A percentile compares a stretch with the other conserved stretches of the same genome.
Evolutionary conservation across 495 filamentous ascomycete genomes (phyloP).

Genomic region (Daldinia grandis): DNA sequence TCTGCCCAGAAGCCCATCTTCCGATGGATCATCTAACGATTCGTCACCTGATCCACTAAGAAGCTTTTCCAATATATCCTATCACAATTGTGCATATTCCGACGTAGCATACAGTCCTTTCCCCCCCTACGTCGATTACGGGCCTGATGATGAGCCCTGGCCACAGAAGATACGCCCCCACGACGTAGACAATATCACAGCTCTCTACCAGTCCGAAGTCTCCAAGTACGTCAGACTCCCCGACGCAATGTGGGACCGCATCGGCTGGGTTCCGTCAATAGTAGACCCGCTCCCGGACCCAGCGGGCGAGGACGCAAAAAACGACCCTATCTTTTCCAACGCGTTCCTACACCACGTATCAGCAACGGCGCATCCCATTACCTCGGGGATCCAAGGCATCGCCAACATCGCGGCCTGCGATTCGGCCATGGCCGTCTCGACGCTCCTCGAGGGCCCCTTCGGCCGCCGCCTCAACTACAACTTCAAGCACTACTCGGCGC

Average conservation of each 20-base stretch:
- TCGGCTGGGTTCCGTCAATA: slow-evolving; percentile 21
- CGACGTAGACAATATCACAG: slow-evolving; percentile 1
- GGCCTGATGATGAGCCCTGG: not conserved
- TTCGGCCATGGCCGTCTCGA: slow-evolving; percentile 11
- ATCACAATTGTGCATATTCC: not conserved
- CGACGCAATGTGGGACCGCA: slow-evolving; percentile 6
- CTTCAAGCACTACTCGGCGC: slow-evolving; percentile 16
- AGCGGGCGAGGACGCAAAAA: not conserved
- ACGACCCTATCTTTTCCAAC: not conserved
- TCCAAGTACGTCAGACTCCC: not conserved
- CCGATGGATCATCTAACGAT: not conserved
- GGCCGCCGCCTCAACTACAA: slow-evolving; percentile 28
- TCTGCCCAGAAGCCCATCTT: not conserved
- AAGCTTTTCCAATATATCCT: not conserved
- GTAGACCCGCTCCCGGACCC: not conserved
- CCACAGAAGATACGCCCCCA: slow-evolving; percentile 26
- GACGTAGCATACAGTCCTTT: not conserved
- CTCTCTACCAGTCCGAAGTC: slow-evolving; percentile 1
- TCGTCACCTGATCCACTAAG: not conserved
- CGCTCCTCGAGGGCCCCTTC: not conserved
- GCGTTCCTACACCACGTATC: no score
- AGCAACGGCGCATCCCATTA: not conserved
- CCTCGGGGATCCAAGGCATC: not conserved
- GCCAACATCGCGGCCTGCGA: slow-evolving; percentile 6
- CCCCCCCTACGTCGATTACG: not conserved